Evolutionary conservation across 176 grass and related monocot species (phyloP).

Genomic region (Musa troglodytarum): DNA sequence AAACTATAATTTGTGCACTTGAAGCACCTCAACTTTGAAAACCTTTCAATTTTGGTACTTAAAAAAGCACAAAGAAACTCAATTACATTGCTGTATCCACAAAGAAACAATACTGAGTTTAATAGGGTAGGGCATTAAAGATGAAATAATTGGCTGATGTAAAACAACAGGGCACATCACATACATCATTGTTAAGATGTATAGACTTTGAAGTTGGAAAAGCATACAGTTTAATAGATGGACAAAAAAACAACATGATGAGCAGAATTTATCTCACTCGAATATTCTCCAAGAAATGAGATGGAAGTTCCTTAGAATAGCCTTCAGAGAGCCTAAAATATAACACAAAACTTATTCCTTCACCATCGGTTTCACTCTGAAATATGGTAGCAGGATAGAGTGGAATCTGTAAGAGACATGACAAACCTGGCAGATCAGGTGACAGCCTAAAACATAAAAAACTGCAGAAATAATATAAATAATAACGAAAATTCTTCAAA

Average conservation of each 20-base stretch:
- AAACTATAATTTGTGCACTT: too few species aligned
- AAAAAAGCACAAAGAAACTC: too few species aligned
- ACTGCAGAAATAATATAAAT: not conserved
- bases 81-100: too few species aligned
- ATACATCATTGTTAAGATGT: not conserved
- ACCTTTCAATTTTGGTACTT: too few species aligned
- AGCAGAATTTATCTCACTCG: constrained; percentile 1
- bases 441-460: not conserved
- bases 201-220: not conserved
- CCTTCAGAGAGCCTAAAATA: constrained; percentile 21
- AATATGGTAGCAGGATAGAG: constrained; percentile 19
- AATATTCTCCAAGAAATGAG: constrained; percentile 13
- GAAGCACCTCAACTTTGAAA: too few species aligned
- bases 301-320: constrained; percentile 18
- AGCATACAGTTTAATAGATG: not conserved
- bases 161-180: too few species aligned
- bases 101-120: too few species aligned
- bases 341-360: constrained; percentile 16
- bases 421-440: not conserved
- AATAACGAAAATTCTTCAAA: not conserved
- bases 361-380: constrained; percentile 17
- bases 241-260: not conserved
- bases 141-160: too few species aligned
- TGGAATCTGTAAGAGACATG: constrained; percentile 8
- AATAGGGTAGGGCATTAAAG: too few species aligned